Evolutionary conservation across 106 monocot genomes (phyloP).

Genomic region (Acanthochlamys bracteata): DNA sequence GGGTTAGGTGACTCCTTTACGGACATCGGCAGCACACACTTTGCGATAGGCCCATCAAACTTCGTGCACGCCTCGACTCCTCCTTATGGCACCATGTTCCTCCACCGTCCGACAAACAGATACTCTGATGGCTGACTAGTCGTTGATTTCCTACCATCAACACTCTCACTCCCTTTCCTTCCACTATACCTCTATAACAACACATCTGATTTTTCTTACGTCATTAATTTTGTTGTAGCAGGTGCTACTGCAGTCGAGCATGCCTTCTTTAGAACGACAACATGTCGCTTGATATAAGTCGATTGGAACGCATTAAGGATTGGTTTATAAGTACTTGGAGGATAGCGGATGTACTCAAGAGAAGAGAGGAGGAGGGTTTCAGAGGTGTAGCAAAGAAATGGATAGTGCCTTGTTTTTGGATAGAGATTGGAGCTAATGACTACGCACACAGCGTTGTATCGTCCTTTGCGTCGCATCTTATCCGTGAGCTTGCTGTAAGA

Average conservation of each 20-base stretch:
- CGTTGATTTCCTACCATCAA: conserved; percentile 66
- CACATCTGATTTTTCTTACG: conserved; percentile 31
- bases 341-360: neutral
- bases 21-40: conserved; percentile 84
- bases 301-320: conserved; percentile 46
- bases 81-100: conserved; percentile 84
- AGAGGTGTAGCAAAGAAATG: conserved; percentile 5
- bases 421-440: conserved; percentile 92
- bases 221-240: conserved; percentile 86
- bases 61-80: conserved; percentile 63
- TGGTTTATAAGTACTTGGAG: conserved; percentile 49
- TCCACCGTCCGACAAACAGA: conserved; percentile 72
- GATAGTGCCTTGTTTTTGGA: conserved; percentile 73
- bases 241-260: conserved; percentile 69
- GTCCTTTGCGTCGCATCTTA: conserved; percentile 14
- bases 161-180: conserved; percentile 59
- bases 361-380: conserved; percentile 15
- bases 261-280: conserved; percentile 62
- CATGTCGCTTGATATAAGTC: conserved; percentile 51
- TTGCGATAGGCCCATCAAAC: conserved; percentile 40
- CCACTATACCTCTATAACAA: conserved; percentile 43
- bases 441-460: conserved; percentile 59
- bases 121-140: conserved; percentile 93
- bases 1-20: conserved; percentile 94
- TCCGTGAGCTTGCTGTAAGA: conserved; percentile 29